A percentile compares a stretch with the other conserved stretches of the same genome.
Conservation (phyloP, 2,329 filamentous ascomycete species). For the Hypoxylon sp. region DNA sequence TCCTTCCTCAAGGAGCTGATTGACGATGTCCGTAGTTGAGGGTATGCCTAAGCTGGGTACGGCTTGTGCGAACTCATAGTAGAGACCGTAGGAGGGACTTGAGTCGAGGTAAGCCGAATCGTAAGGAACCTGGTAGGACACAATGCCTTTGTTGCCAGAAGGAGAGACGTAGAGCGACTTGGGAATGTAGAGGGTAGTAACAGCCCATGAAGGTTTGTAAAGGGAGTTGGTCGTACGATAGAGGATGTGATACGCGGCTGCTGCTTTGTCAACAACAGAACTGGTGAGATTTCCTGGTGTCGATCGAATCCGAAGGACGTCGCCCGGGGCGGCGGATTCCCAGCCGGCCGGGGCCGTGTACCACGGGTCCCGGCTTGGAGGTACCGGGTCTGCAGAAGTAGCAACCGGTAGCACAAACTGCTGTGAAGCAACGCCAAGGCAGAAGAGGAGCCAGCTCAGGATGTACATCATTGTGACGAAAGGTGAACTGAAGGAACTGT, state of each 20-base stretch:
- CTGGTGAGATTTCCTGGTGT: conserved; percentile 42
- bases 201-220: conserved; percentile 49
- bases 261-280: conserved; percentile 10
- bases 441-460: no score
- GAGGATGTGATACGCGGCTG: conserved; percentile 48
- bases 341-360: conserved; percentile 46
- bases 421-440: background rate
- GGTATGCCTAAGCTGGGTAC: conserved; percentile 21
- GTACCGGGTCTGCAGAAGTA: conserved; percentile 25
- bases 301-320: conserved; percentile 43
- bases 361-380: conserved; percentile 47
- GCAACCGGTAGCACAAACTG: background rate
- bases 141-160: conserved; percentile 36
- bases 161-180: conserved; percentile 12
- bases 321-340: conserved; percentile 41
- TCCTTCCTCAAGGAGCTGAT: conserved; percentile 51
- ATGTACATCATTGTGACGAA: no score
- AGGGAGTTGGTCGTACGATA: conserved; percentile 50
- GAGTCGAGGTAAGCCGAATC: conserved; percentile 49
- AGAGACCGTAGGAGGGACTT: conserved; percentile 48
- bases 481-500: no score
- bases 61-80: conserved; percentile 10
- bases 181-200: conserved; percentile 48
- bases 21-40: conserved; percentile 38
- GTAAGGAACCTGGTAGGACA: conserved; percentile 52